These are phyloP conservation scores for Mortierella claussenii DNA, from an alignment of 192 early-diverging fungal genomes.

Conservation along the genomic window DNA sequence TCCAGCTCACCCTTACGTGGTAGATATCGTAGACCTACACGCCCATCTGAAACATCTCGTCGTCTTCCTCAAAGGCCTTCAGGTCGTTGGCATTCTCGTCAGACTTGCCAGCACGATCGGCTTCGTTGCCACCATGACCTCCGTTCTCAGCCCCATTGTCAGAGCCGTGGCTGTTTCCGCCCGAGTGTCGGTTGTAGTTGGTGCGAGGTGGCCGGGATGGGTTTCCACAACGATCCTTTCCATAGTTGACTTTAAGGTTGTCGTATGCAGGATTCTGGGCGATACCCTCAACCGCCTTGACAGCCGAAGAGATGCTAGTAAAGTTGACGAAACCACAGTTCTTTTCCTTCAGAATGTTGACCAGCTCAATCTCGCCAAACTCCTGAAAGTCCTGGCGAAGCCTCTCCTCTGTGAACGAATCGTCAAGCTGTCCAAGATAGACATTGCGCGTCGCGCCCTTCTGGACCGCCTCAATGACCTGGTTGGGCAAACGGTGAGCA, in stretches of 20 bases:
- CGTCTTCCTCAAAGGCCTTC: slow-evolving; percentile 41
- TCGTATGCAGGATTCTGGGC: slow-evolving; percentile 70
- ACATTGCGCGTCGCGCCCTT: slow-evolving; percentile 83
- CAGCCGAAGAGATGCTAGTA: slow-evolving; percentile 77
- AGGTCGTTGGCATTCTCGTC: slow-evolving; percentile 19
- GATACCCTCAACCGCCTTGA: slow-evolving; percentile 81
- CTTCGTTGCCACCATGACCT: background rate
- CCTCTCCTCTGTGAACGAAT: slow-evolving; percentile 65
- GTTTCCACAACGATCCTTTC: slow-evolving; percentile 91
- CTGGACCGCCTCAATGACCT: slow-evolving; percentile 68
- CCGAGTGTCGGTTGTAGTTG: slow-evolving; percentile 9
- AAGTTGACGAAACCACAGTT: slow-evolving; percentile 91
- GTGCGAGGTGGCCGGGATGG: slow-evolving; percentile 56
- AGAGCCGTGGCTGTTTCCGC: slow-evolving; percentile 7
- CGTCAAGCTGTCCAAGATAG: slow-evolving; percentile 80
- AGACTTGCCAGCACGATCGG: slow-evolving; percentile 5
- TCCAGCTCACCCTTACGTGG: no score
- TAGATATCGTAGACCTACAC: no score
- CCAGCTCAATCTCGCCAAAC: slow-evolving; percentile 89
- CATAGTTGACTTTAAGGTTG: slow-evolving; percentile 76
- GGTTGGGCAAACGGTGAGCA: slow-evolving; percentile 58
- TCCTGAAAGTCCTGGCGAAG: slow-evolving; percentile 79
- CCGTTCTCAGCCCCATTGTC: slow-evolving; percentile 4
- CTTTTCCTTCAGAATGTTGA: slow-evolving; percentile 88
- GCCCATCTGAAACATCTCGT: slow-evolving; percentile 39